Evolutionary conservation across 805 yeast species (phyloP), one percentile per base, ranked within the genome.

Genomic region (Sporopachydermia lactativora): DNA sequence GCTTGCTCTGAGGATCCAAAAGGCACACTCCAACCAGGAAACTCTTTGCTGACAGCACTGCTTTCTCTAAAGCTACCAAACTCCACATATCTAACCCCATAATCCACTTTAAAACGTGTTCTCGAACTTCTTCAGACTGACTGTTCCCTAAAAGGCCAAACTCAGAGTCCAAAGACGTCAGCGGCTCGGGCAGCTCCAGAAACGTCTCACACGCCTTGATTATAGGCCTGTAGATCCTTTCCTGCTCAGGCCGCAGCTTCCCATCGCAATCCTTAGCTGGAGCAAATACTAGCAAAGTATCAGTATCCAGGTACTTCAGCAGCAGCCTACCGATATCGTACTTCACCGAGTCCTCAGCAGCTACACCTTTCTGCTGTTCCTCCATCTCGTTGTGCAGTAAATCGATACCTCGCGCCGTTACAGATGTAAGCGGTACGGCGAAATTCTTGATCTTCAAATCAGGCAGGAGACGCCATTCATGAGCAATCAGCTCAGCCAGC

Each of bases 271-370:
- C 97, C 35, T 64, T 67, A 6, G 50, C 48, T 8, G 96, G 94
- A 1, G 96, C 77, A 52, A 88, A 81, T 5, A 89, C 85, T 41
- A 92, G 66, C 46, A 94, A 64, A 1, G 97, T 86, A 58, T 92
- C 99, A 0, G 98, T 92, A 57, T 92, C 98, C 43, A 94, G 65
- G 54, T 88, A 92, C 42, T 88, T 75, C 52, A 89, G 62, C 45
- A 92, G 61, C 46, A 71, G 71, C 36, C 67, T 58, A 45, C 73
- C 70, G 15, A 84, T 71, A 36, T 70, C 72, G 3, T 67, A 71
- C 3, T 37, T 60, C 60, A 45, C 66, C 71, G 5, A 88, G 86
- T 34, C 77, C 68, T 54, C 81, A 80, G 36, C 77, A 72, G 13
- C 66, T 56, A 39, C 69, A 55, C 39, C 73, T 78, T 15, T 62